These are phyloP conservation scores for Hortiboletus rubellus DNA, from an alignment of 1,284 basidiomycete species.

Conservation along the genomic window DNA sequence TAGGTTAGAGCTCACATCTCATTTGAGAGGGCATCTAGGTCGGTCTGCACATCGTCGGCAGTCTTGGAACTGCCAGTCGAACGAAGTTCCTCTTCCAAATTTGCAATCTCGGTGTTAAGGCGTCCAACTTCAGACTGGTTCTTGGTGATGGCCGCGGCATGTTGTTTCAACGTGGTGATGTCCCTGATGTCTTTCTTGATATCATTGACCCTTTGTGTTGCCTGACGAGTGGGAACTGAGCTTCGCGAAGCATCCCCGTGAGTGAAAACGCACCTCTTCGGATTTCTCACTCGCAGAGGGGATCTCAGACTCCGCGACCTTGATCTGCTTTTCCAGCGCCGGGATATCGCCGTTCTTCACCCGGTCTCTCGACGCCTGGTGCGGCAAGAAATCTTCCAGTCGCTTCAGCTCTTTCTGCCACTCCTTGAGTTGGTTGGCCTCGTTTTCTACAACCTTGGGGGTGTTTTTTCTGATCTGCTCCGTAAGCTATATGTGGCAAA, in stretches of 20 bases:
- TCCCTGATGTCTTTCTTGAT: slow-evolving; percentile 62
- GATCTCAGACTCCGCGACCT: slow-evolving; percentile 53
- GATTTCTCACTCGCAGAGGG: slow-evolving; percentile 51
- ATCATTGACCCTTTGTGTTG: slow-evolving; percentile 45
- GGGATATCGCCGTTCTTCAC: slow-evolving; percentile 67
- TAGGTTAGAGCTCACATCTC: slow-evolving; percentile 58
- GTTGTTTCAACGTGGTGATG: slow-evolving; percentile 62
- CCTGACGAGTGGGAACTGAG: slow-evolving; percentile 37
- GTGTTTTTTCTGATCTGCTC: slow-evolving; percentile 55
- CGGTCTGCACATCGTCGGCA: slow-evolving; percentile 78
- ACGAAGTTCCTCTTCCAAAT: slow-evolving; percentile 69
- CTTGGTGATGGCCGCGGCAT: slow-evolving; percentile 62
- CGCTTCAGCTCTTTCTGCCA: slow-evolving; percentile 65
- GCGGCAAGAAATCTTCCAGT: slow-evolving; percentile 59
- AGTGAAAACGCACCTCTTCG: slow-evolving; percentile 51
- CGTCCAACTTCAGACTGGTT: slow-evolving; percentile 66
- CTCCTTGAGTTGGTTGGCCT: slow-evolving; percentile 46
- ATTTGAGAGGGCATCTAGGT: slow-evolving; percentile 61
- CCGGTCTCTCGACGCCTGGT: slow-evolving; percentile 52
- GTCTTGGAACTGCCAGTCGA: slow-evolving; percentile 78
- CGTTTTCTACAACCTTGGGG: slow-evolving; percentile 41
- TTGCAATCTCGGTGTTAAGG: slow-evolving; percentile 62
- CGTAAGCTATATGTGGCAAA: slow-evolving; percentile 43
- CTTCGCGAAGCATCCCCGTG: neutral
- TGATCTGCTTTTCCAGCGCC: slow-evolving; percentile 62